Evolutionary conservation across 208 protist species (phyloP), one percentile per base, ranked within the genome.

Genomic region (Leishmania arabica): DNA sequence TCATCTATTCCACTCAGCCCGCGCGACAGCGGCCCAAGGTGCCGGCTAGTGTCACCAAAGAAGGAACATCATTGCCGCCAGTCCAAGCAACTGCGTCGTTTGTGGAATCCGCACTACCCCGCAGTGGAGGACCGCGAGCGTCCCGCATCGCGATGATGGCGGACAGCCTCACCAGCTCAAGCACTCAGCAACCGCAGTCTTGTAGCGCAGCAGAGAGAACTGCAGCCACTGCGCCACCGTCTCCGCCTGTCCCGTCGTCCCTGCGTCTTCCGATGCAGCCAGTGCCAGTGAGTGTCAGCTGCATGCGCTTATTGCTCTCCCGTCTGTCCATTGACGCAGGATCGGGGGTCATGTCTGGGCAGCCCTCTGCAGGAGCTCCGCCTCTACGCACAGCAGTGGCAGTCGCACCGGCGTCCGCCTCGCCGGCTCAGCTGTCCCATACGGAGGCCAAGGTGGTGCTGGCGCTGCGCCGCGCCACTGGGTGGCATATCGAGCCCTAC

Each of bases 1-100:
- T 92, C 49, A 51, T 95, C 15, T 94, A 89, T 78, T 31, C 83
- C 80, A 95, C 92, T 11, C 93, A 97, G 85, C 93, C 89, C 1
- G 65, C 72, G 24, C 78, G 78, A 7, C 77, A 42, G 40, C 77
- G 45, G 9, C 47, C 24, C 54, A 27, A 47, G 8, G 77, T 24
- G 34, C 13, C 19, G n/a, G 47, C 37, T 53, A 71, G 8, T 37
- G 45, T 53, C 27, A 31, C 4, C 17, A 47, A 31, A 0, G 53
- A 60, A 62, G 31, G 3, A 42, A 4, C 3, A 27, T 3, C 58
- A 45, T 42, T 40, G 47, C 40, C 49, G 37, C 31, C 49, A 40
- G 60, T 17, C 13, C n/a, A 19, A 40, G 27, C 75, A 31, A 62
- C 49, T 24, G 47, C 58, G 11, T 45, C 75, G 49, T 5, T 54